Conservation (phyloP, 176 grass and related monocot genomes). For the Zea mays region Zm-B73-REFERENCE-NAM-5.0 NC_050105.1:7535001-7535500, state of each 20-base stretch:
- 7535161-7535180: conserved; percentile 8
- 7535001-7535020: neutral
- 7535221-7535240: conserved; percentile 84
- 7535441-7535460: neutral
- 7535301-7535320: conserved; percentile 49
- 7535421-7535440: neutral
- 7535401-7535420: neutral
- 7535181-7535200: neutral
- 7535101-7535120: conserved; percentile 95
- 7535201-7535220: neutral
- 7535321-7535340: conserved; percentile 60
- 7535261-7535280: conserved; percentile 57
- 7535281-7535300: conserved; percentile 73
- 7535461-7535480: neutral
- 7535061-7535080: conserved; percentile 75
- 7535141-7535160: conserved; percentile 63
- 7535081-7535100: conserved; percentile 85
- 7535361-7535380: conserved; percentile 36
- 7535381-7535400: conserved; percentile 32
- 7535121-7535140: conserved; percentile 84
- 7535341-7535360: conserved; percentile 43
- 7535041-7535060: neutral
- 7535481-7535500: neutral
- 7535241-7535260: conserved; percentile 67
- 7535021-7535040: neutral